Base-by-base conservation (phyloP, 352 stramenopile species). In the Phytophthora brassicae region DNA sequence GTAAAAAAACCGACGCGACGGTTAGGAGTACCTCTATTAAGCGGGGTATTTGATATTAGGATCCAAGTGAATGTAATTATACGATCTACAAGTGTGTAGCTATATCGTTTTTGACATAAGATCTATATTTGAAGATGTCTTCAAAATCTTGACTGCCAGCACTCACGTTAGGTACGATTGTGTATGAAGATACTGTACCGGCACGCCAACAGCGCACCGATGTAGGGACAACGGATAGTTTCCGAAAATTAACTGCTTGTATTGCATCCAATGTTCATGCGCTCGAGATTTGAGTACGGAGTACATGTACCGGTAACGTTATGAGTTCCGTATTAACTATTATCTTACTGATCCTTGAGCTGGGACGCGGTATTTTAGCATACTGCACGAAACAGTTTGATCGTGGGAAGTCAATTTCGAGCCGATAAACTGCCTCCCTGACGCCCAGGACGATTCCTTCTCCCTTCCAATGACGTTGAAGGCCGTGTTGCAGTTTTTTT, bases 171-270 rank as follows among this genome's bases (percentile, higher is more conserved):
- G n/a, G 55, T 62, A 28, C 55, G 44, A 23, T 26, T 4, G 17
- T 43, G 42, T 33, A n/a, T 23, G 55, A 62, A 62, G 54, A 61
- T 46, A 62, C 43, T n/a, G n/a, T n/a, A n/a, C n/a, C n/a, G n/a
- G n/a, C n/a, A n/a, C n/a, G n/a, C n/a, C n/a, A n/a, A n/a, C n/a
- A n/a, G n/a, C n/a, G n/a, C n/a, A n/a, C n/a, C n/a, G n/a, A n/a
- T n/a, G n/a, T n/a, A n/a, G n/a, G n/a, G n/a, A n/a, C n/a, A n/a
- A n/a, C n/a, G n/a, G n/a, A n/a, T n/a, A n/a, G n/a, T n/a, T n/a
- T n/a, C n/a, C n/a, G n/a, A n/a, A n/a, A n/a, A n/a, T n/a, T n/a
- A n/a, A n/a, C n/a, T n/a, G n/a, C n/a, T n/a, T n/a, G n/a, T n/a
- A n/a, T n/a, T n/a, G n/a, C n/a, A n/a, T n/a, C n/a, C n/a, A n/a